A percentile compares a stretch with the other conserved stretches of the same genome.
Evolutionary conservation across 495 filamentous ascomycete species (phyloP).

Genomic region (Daldinia childiae): DNA sequence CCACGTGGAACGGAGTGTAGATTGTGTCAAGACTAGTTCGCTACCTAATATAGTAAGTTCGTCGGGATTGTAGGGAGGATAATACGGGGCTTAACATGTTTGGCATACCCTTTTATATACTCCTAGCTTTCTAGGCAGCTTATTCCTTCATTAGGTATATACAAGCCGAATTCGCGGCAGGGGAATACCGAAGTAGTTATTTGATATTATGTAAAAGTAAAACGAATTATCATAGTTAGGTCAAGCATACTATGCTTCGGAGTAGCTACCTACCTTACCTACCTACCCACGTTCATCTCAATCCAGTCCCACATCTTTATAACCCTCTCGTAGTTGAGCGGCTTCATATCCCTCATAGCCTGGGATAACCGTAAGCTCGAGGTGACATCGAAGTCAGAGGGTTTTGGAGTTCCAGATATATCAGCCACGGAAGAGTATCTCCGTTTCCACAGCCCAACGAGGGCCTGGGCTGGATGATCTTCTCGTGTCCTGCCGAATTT

Average conservation of each 20-base stretch:
- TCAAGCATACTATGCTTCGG: neutral
- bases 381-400: constrained; percentile 21
- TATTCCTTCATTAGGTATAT: too few relatives aligned
- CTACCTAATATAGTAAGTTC: too few relatives aligned
- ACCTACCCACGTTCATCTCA: constrained; percentile 19
- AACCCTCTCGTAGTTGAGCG: constrained; percentile 54
- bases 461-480: constrained; percentile 51
- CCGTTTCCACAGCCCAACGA: constrained; percentile 60
- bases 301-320: constrained; percentile 60
- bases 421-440: constrained; percentile 12
- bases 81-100: too few relatives aligned
- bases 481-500: constrained; percentile 28
- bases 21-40: too few relatives aligned
- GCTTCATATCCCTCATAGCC: constrained; percentile 47
- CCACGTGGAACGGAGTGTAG: neutral
- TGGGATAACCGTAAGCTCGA: constrained; percentile 46
- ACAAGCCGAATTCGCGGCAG: too few relatives aligned
- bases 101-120: too few relatives aligned
- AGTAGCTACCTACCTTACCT: constrained; percentile 1
- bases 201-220: neutral
- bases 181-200: neutral
- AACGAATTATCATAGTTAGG: neutral
- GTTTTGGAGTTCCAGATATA: neutral
- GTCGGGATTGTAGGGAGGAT: too few relatives aligned
- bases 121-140: too few relatives aligned